phyloP scores from a whole-genome alignment of 371 early-diverging fungal species.

The Basidiobolus meristosporus region DNA sequence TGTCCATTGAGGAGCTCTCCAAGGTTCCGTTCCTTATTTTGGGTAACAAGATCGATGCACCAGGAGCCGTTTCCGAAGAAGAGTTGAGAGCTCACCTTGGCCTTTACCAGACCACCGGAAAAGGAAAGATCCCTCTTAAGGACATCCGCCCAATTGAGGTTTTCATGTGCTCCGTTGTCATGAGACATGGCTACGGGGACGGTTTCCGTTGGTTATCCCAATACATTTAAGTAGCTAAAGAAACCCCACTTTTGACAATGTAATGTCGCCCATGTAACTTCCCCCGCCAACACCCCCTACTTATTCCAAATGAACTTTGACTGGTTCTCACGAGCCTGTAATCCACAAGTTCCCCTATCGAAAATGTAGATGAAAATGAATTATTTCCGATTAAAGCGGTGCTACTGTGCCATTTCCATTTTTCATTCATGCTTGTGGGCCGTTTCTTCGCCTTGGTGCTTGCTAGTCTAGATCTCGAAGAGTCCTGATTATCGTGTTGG shows the following conservation, averaged over 20 bases:
- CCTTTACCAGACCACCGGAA: conserved; percentile 90
- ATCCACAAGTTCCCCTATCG: too few relatives aligned
- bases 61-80: conserved; percentile 87
- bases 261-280: too few relatives aligned
- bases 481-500: too few relatives aligned
- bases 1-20: conserved; percentile 80
- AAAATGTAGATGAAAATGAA: too few relatives aligned
- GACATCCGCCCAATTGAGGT: conserved; percentile 92
- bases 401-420: too few relatives aligned
- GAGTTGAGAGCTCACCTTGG: conserved; percentile 72
- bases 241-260: neutral
- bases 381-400: too few relatives aligned
- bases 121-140: conserved; percentile 74
- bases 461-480: too few relatives aligned
- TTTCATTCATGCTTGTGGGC: too few relatives aligned
- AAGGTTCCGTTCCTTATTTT: conserved; percentile 86
- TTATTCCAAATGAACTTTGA: too few relatives aligned
- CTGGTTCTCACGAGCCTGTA: too few relatives aligned
- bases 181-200: conserved; percentile 95
- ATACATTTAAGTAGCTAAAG: conserved; percentile 34
- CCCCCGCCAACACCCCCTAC: too few relatives aligned
- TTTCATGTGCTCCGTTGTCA: conserved; percentile 95
- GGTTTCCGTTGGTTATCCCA: conserved; percentile 88
- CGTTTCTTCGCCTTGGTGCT: too few relatives aligned
- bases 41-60: conserved; percentile 95